phyloP scores from a whole-genome alignment of 257 asterid genomes.

The Pogostemon cablin region DNA sequence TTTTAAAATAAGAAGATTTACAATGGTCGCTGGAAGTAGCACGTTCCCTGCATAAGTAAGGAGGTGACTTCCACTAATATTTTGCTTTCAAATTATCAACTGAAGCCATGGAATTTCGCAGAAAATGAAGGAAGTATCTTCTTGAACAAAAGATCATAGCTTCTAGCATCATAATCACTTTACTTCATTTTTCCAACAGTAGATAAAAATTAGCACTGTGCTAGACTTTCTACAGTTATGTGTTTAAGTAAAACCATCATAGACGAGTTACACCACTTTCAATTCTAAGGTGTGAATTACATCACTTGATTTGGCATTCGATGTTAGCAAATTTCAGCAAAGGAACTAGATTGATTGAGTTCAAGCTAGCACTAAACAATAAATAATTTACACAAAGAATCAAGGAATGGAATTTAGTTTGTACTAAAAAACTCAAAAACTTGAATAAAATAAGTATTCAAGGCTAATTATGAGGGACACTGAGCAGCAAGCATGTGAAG shows the following conservation, averaged over 20 bases:
- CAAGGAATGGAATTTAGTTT: neutral
- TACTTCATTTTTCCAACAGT: neutral
- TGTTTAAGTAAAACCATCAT: neutral
- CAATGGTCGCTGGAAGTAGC: neutral
- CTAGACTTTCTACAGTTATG: neutral
- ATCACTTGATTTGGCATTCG: neutral
- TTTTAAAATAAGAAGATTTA: constrained; percentile 8
- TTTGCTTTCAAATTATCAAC: neutral
- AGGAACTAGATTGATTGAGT: neutral
- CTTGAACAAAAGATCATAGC: neutral
- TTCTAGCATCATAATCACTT: neutral
- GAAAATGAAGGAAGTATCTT: constrained; percentile 16
- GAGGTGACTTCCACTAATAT: constrained; percentile 7
- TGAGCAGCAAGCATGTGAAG: neutral
- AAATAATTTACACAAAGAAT: neutral
- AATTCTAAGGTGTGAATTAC: neutral
- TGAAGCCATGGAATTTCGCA: constrained; percentile 6
- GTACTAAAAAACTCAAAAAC: neutral
- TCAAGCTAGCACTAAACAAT: constrained; percentile 17
- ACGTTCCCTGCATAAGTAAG: constrained; percentile 10
- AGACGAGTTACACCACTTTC: constrained; percentile 2
- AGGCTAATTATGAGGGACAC: neutral
- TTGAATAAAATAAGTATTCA: neutral
- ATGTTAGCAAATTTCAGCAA: constrained; percentile 1
- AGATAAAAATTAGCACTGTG: neutral